Base-by-base conservation (phyloP, 164 flowering plant species). In the Tetracentron sinense region DNA sequence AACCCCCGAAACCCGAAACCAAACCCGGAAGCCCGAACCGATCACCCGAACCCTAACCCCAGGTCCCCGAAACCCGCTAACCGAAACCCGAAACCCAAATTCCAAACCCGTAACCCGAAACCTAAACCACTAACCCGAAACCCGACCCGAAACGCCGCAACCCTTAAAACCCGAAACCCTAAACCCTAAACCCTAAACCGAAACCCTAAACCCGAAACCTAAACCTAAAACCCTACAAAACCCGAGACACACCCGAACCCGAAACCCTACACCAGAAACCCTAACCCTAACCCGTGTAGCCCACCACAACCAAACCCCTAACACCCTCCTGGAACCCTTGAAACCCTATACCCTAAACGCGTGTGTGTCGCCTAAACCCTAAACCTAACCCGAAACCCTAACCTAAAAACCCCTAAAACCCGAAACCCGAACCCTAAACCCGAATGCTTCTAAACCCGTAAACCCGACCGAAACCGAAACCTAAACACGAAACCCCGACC, bases 351-450 rank as follows among this genome's bases (percentile, higher is more conserved):
- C n/a, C n/a, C n/a, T n/a, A n/a, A n/a, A n/a, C n/a, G n/a, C n/a
- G n/a, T n/a, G n/a, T n/a, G n/a, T n/a, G n/a, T n/a, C n/a, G n/a
- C 55, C 55, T 52, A 52, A 52, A 52, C 55, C 55, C 55, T 52
- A 52, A 52, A 52, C 55, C 55, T 22, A 52, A 52, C 5, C 55
- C 55, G n/a, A n/a, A n/a, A n/a, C n/a, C n/a, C n/a, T n/a, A n/a
- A n/a, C n/a, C n/a, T n/a, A n/a, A n/a, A n/a, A n/a, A n/a, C n/a
- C n/a, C n/a, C n/a, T n/a, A n/a, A n/a, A n/a, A n/a, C n/a, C 55
- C 22, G 22, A 52, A 52, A 25, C 55, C 55, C 22, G 22, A 52
- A 52, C 55, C 55, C 55, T 52, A 52, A 52, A 52, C 55, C 55
- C 55, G 20, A 52, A 52, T 20, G 26, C 55, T n/a, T n/a, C n/a